phyloP scores from a whole-genome alignment of 805 yeast species.

The Starmerella floris region DNA sequence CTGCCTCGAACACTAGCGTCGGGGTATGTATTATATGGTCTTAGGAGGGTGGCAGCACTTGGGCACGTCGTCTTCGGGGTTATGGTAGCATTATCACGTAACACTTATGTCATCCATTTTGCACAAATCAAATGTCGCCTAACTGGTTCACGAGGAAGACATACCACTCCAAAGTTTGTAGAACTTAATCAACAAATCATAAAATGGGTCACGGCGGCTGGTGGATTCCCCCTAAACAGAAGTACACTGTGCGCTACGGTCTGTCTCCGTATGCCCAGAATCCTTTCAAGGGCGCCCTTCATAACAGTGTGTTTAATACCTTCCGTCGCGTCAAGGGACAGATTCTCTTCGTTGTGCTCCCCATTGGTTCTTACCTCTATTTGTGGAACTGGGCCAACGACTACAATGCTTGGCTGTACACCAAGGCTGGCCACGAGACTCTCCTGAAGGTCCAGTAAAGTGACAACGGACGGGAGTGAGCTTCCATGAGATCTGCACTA shows the following conservation, averaged over 20 bases:
- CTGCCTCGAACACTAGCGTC: too few species aligned
- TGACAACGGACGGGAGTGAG: too few species aligned
- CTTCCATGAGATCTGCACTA: too few species aligned
- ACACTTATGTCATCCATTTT: background rate
- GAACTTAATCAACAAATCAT: background rate
- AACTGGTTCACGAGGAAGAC: slow-evolving; percentile 2
- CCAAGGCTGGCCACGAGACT: slow-evolving; percentile 96
- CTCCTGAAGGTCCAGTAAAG: slow-evolving; percentile 41
- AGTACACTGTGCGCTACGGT: slow-evolving; percentile 53
- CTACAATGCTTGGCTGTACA: slow-evolving; percentile 82
- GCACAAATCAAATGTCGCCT: slow-evolving; percentile 2
- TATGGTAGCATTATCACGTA: too few species aligned
- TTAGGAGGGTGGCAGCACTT: too few species aligned
- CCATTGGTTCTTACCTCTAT: slow-evolving; percentile 69
- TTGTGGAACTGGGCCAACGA: slow-evolving; percentile 79
- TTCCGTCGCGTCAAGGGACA: slow-evolving; percentile 89
- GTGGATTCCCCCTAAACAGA: slow-evolving; percentile 22
- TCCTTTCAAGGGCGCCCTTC: slow-evolving; percentile 75
- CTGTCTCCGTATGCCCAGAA: slow-evolving; percentile 89
- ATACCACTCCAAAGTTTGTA: too few species aligned
- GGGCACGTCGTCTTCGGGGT: too few species aligned
- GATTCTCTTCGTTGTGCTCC: slow-evolving; percentile 61
- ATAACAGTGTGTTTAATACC: slow-evolving; percentile 80
- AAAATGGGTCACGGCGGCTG: slow-evolving; percentile 21
- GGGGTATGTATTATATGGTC: too few species aligned